Evolutionary conservation across 805 yeast genomes (phyloP).

Genomic region (Yarrowia divulgata): DNA sequence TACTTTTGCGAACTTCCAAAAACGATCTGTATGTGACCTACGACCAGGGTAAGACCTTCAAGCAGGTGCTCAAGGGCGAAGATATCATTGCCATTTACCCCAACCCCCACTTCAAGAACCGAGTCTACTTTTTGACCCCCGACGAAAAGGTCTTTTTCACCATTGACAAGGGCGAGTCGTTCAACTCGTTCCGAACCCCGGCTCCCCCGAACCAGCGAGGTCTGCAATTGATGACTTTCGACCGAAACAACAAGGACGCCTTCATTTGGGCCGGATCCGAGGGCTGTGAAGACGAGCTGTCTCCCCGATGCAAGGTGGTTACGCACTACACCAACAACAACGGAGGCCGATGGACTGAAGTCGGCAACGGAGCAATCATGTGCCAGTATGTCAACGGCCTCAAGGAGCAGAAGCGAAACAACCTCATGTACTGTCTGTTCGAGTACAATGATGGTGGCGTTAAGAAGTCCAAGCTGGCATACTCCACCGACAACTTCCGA

Average conservation of each 20-base stretch:
- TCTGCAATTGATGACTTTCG: constrained; percentile 62
- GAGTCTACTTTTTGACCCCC: constrained; percentile 62
- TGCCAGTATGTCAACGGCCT: constrained; percentile 77
- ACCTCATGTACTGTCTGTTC: constrained; percentile 70
- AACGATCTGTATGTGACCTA: constrained; percentile 68
- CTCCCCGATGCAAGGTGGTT: constrained; percentile 60
- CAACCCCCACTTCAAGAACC: constrained; percentile 66
- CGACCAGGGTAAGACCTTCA: constrained; percentile 68
- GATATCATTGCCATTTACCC: constrained; percentile 62
- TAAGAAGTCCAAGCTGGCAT: constrained; percentile 49
- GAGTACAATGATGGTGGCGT: constrained; percentile 30
- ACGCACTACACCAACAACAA: constrained; percentile 71
- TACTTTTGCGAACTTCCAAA: constrained; percentile 64
- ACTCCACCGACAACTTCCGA: constrained; percentile 63
- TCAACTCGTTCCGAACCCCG: constrained; percentile 60
- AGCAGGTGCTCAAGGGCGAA: constrained; percentile 53
- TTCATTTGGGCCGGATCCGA: constrained; percentile 75
- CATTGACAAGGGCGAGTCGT: constrained; percentile 69
- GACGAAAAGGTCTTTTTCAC: constrained; percentile 63
- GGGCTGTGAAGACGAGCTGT: constrained; percentile 59
- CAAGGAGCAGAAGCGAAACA: constrained; percentile 54
- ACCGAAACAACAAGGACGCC: constrained; percentile 60
- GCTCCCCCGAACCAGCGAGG: constrained; percentile 53
- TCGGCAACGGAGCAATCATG: constrained; percentile 60
- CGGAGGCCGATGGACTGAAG: constrained; percentile 66